Evolutionary conservation across 208 protist genomes (phyloP), one percentile per base, ranked within the genome.

Genomic region (Trypanosoma scelopori): DNA sequence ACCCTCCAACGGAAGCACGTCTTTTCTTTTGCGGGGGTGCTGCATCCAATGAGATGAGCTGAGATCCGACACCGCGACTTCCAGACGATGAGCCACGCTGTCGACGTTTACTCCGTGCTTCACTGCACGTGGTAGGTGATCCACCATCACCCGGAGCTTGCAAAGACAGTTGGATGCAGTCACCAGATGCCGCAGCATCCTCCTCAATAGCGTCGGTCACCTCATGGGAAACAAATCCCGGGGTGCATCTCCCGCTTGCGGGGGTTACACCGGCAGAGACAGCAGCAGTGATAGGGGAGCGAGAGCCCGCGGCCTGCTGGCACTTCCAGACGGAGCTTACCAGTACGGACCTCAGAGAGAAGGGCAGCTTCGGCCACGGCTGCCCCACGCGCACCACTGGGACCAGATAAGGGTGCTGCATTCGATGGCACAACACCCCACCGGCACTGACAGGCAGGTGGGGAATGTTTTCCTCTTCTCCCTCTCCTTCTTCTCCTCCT

Each of bases 1-100:
- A 20, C 12, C 16, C 39, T 25, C 57, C 56, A n/a, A 52, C 16
- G 11, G 43, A 46, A 41, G 32, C 22, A n/a, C 45, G 32, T 28
- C 55, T 22, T 43, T 62, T 70, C 64, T 60, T 60, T 53, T 35
- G 52, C 15, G 39, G 15, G 35, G 52, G 16, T 35, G 32, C 56
- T 42, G n/a, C 25, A 47, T 66, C 60, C 20, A 66, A 6, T 30
- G 57, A 65, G 45, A 48, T 13, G 15, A 55, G 7, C 27, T 51
- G 39, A 46, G 55, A 58, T 41, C 61, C 48, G 18, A 23, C 27
- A 16, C 23, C 55, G 13, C 35, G 55, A 39, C 66, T 53, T 27
- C 39, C 45, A 37, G 43, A 59, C 1, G 45, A 45, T 37, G 43
- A 51, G 39, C n/a, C 23, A 49, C 3, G 47, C 3, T 39, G 15